Conservation (phyloP, 768 basidiomycete genomes). For the Tubosaeta sp. region DNA sequence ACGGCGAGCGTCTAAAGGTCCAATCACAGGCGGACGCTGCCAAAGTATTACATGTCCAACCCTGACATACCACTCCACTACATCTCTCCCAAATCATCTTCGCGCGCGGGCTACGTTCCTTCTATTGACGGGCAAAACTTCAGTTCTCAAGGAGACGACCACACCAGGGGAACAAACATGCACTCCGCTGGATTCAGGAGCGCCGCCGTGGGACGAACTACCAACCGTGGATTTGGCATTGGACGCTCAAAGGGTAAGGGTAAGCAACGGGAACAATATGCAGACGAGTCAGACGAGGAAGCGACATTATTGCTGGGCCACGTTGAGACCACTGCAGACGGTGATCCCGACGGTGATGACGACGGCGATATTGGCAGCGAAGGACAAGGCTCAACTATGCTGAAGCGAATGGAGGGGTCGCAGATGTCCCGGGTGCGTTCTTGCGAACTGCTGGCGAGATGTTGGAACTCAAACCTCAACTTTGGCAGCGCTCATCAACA, state of each 20-base stretch:
- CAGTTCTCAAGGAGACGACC: conserved; percentile 19
- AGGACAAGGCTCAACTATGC: conserved; percentile 24
- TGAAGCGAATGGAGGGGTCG: conserved; percentile 25
- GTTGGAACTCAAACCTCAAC: background rate
- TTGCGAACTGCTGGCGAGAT: background rate
- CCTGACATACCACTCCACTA: conserved; percentile 70
- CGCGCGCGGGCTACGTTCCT: conserved; percentile 45
- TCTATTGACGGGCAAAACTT: conserved; percentile 31
- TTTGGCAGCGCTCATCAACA: conserved; percentile 22
- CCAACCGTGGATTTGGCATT: conserved; percentile 11
- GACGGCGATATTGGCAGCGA: conserved; percentile 34
- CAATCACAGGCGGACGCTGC: background rate
- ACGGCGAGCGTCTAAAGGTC: background rate
- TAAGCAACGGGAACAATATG: conserved; percentile 51
- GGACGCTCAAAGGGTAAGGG: conserved; percentile 33
- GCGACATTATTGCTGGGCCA: conserved; percentile 43
- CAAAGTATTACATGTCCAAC: conserved; percentile 24
- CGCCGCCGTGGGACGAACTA: conserved; percentile 29
- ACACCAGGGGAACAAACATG: conserved; percentile 19
- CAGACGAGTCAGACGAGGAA: conserved; percentile 63
- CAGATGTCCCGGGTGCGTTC: conserved; percentile 15
- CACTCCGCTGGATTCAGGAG: conserved; percentile 30
- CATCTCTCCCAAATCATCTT: conserved; percentile 45
- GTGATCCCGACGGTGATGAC: conserved; percentile 35
- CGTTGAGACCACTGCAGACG: conserved; percentile 31